Base-by-base conservation (phyloP, 139 green algal species). In the Ulvella scutata region DNA sequence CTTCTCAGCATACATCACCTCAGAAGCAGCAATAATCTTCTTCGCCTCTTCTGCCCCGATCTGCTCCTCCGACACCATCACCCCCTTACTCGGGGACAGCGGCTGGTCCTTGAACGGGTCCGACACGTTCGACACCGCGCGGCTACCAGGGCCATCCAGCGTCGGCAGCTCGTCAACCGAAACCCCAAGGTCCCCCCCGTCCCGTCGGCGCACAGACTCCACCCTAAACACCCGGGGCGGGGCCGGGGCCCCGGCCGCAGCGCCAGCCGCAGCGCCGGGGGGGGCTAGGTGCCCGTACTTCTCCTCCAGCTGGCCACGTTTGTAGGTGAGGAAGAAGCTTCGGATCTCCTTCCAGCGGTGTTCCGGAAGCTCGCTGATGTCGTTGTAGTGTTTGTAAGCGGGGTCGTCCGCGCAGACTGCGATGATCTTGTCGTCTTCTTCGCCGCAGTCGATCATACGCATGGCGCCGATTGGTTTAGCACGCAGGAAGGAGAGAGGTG, bases 361-460 rank as follows among this genome's bases (percentile, higher is more conserved):
- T 28, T 84, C 82, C 0, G 93, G 89, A 72, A 98, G 86, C 82
- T 98, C 79, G 37, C 61, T 85, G 79, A 98, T 96, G 81, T 97
- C 92, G 23, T 79, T 88, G 75, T 88, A 97, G 77, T 82, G 51
- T 43, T 80, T 85, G 86, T 88, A 98, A 82, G 97, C 92, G 0
- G 93, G 93, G 78, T 98, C 93, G 79, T 97, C 93, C 4, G 87
- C 87, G 76, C 93, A 92, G 62, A 94, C 87, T 9, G 87, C 85
- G 72, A 89, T 90, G 33, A 92, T 43, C 80, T 93, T 94, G 82
- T 92, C 89, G 72, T 92, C 88, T 62, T 88, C 85, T 81, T 96
- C 90, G 3, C 90, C 92, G 82, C 95, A 88, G 79, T 97, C 93
- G 23, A 97, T 78, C 93, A 97, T 97, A 35, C 85, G 83, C 93